Conservation (phyloP, 441 rosid genomes). For the Populus hybrid region DNA sequence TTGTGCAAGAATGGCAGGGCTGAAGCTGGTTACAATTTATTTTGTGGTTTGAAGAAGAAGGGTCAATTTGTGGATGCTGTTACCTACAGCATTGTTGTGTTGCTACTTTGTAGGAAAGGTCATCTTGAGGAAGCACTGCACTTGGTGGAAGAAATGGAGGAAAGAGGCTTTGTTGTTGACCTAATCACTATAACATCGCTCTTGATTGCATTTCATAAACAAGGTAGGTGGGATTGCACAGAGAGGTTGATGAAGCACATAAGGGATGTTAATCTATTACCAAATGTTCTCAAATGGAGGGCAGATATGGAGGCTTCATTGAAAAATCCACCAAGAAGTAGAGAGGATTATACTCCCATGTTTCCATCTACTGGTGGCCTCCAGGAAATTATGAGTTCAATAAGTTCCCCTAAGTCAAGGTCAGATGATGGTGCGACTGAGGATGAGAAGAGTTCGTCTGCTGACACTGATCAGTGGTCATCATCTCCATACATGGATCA, state of each 20-base stretch:
- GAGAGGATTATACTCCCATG: constrained; percentile 56
- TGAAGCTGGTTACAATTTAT: constrained; percentile 73
- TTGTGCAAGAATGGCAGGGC: constrained; percentile 75
- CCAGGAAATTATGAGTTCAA: constrained; percentile 36
- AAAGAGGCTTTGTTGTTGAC: constrained; percentile 68
- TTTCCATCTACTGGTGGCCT: constrained; percentile 60
- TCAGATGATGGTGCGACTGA: constrained; percentile 30
- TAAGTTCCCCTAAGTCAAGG: constrained; percentile 27
- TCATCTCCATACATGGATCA: constrained; percentile 82
- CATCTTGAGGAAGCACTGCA: constrained; percentile 62
- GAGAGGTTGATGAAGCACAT: constrained; percentile 73
- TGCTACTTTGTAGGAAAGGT: constrained; percentile 77
- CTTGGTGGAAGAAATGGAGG: constrained; percentile 83
- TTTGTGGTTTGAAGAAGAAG: constrained; percentile 84
- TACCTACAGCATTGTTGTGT: constrained; percentile 71
- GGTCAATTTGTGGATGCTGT: constrained; percentile 87
- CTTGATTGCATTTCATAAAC: constrained; percentile 68
- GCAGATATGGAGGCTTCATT: constrained; percentile 58
- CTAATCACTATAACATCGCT: constrained; percentile 79
- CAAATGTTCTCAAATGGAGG: constrained; percentile 68
- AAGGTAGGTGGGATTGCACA: constrained; percentile 77
- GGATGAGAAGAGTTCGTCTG: constrained; percentile 20
- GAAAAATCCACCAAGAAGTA: constrained; percentile 47
- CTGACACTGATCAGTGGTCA: constrained; percentile 59
- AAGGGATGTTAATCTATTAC: constrained; percentile 55